Evolutionary conservation across 805 yeast species (phyloP).

Genomic region (Candida pseudofarinosa): DNA sequence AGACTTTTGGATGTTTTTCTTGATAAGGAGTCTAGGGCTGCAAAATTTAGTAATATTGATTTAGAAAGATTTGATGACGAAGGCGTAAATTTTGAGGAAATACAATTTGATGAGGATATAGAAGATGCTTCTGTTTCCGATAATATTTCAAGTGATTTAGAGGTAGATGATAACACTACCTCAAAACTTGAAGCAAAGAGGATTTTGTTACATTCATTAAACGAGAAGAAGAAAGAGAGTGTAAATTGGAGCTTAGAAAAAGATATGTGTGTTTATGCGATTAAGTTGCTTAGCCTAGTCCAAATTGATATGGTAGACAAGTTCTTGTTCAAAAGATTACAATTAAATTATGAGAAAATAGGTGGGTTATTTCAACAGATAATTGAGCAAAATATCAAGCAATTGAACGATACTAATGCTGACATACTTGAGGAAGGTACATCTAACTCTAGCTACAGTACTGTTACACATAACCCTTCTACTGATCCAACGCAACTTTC

Average conservation of each 20-base stretch:
- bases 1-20: slow-evolving; percentile 42
- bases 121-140: slow-evolving; percentile 6
- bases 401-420: not conserved
- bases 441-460: not conserved
- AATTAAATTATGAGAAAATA: slow-evolving; percentile 30
- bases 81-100: slow-evolving; percentile 39
- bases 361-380: slow-evolving; percentile 31
- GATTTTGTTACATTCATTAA: not conserved
- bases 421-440: not conserved
- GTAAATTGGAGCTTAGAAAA: slow-evolving; percentile 36
- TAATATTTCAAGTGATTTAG: slow-evolving; percentile 5
- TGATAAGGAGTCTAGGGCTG: slow-evolving; percentile 45
- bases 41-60: slow-evolving; percentile 29
- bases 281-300: slow-evolving; percentile 35
- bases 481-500: not conserved
- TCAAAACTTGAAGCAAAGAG: slow-evolving; percentile 1
- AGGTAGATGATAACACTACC: slow-evolving; percentile 9
- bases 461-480: not conserved
- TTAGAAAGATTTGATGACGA: slow-evolving; percentile 53
- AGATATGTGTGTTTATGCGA: slow-evolving; percentile 36
- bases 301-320: slow-evolving; percentile 28
- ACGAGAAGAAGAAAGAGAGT: slow-evolving; percentile 4
- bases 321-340: slow-evolving; percentile 25
- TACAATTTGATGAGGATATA: slow-evolving; percentile 10
- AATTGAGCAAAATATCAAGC: slow-evolving; percentile 14